These are phyloP conservation scores for Trichopus zeylanicus DNA, from an alignment of 116 monocot genomes.

Conservation along the genomic window DNA sequence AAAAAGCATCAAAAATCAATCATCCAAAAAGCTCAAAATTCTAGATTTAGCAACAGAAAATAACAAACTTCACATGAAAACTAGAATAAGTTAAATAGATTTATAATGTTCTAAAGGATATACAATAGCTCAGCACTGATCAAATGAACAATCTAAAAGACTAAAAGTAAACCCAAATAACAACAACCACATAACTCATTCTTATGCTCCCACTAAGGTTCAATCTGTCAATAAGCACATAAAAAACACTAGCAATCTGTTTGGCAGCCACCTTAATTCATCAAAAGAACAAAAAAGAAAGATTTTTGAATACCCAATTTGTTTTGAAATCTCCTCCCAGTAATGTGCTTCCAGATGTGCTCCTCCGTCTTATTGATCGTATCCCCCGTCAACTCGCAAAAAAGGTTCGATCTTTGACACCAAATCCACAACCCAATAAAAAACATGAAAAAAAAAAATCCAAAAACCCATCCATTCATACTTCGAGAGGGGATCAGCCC, in stretches of 20 bases:
- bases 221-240: background rate
- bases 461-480: background rate
- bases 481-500: conserved; percentile 49
- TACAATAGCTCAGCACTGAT: background rate
- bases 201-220: too few species aligned
- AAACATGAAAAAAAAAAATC: background rate
- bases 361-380: conserved; percentile 77
- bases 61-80: too few species aligned
- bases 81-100: too few species aligned
- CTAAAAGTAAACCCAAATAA: background rate
- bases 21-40: too few species aligned
- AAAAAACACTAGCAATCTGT: too few species aligned
- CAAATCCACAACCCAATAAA: background rate
- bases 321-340: conserved; percentile 69
- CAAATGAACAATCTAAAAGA: background rate
- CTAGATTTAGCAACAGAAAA: too few species aligned
- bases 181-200: too few species aligned
- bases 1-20: too few species aligned
- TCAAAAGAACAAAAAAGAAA: background rate
- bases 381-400: conserved; percentile 83
- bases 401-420: conserved; percentile 51
- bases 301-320: conserved; percentile 47
- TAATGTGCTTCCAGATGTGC: conserved; percentile 96
- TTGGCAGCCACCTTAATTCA: background rate
- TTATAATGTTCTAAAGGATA: too few species aligned